Conservation (phyloP, 805 yeast species). For the Cyberlindnera americana region DNA sequence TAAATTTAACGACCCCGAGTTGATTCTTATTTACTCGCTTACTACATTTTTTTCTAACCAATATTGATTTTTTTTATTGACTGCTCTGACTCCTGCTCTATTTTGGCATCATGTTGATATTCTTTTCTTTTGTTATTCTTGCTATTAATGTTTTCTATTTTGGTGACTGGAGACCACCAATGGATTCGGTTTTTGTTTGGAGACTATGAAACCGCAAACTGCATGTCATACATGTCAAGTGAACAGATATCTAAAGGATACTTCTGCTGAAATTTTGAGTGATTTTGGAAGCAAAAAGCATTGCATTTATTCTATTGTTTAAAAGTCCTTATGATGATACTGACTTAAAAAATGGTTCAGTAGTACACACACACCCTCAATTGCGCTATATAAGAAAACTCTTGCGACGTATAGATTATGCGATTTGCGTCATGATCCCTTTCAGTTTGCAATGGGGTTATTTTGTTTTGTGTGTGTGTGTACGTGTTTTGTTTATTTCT, state of each 20-base stretch:
- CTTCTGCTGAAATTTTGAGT: too few species aligned
- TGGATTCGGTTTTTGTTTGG: not conserved
- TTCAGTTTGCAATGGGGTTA: constrained; percentile 4
- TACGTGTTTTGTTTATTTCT: not conserved
- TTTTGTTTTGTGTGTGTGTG: constrained; percentile 4
- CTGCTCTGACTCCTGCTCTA: not conserved
- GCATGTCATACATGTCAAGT: too few species aligned
- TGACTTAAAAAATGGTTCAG: constrained; percentile 11
- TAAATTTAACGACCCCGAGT: constrained; percentile 1
- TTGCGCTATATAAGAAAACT: too few species aligned
- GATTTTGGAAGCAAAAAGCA: constrained; percentile 1
- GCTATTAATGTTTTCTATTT: too few species aligned
- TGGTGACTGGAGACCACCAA: constrained; percentile 8
- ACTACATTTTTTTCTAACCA: not conserved
- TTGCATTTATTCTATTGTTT: constrained; percentile 7
- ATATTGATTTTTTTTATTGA: not conserved
- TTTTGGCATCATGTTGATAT: not conserved
- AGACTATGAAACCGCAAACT: too few species aligned
- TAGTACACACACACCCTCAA: constrained; percentile 12
- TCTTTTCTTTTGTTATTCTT: not conserved
- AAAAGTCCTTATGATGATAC: constrained; percentile 8
- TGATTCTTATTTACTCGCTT: not conserved
- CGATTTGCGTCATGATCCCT: constrained; percentile 7
- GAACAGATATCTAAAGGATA: too few species aligned
- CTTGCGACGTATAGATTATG: too few species aligned